phyloP scores from a whole-genome alignment of 805 yeast species.

The Yamadazyma philogaea region DNA sequence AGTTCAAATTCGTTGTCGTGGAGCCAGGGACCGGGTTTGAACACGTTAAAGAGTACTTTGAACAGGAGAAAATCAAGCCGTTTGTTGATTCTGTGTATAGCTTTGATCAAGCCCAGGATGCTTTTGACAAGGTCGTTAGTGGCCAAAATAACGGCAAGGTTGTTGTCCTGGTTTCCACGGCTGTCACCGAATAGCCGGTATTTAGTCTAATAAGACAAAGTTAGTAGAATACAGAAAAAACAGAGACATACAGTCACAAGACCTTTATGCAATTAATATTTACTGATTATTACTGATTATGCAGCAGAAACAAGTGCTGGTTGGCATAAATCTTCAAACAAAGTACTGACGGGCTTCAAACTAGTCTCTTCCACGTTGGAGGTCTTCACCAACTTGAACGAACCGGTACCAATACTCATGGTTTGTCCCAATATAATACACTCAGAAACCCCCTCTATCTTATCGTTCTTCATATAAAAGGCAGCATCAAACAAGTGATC shows the following conservation, averaged over 20 bases:
- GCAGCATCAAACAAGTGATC: conserved; percentile 98
- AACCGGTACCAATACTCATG: conserved; percentile 96
- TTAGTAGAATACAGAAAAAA: too few species aligned
- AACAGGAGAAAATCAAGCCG: conserved; percentile 42
- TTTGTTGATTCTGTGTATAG: conserved; percentile 53
- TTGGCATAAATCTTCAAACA: conserved; percentile 7
- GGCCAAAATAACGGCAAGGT: conserved; percentile 66
- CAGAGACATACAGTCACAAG: background rate
- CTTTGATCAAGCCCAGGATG: conserved; percentile 49
- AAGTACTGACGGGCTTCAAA: conserved; percentile 35
- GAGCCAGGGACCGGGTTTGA: conserved; percentile 16
- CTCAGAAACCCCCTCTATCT: conserved; percentile 96
- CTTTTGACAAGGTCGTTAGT: conserved; percentile 45
- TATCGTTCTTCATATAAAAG: conserved; percentile 93
- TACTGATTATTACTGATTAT: background rate
- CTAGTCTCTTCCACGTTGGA: conserved; percentile 31
- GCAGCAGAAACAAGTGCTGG: conserved; percentile 5
- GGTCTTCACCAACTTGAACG: conserved; percentile 77
- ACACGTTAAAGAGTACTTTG: conserved; percentile 37
- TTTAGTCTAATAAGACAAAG: background rate
- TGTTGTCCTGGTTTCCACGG: conserved; percentile 36
- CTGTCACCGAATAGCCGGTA: background rate
- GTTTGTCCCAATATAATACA: conserved; percentile 97
- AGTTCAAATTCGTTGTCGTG: background rate
- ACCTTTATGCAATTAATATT: background rate